These are phyloP conservation scores for Caryopteris hybrid DNA, from an alignment of 305 asterid species.

Conservation along the genomic window DNA sequence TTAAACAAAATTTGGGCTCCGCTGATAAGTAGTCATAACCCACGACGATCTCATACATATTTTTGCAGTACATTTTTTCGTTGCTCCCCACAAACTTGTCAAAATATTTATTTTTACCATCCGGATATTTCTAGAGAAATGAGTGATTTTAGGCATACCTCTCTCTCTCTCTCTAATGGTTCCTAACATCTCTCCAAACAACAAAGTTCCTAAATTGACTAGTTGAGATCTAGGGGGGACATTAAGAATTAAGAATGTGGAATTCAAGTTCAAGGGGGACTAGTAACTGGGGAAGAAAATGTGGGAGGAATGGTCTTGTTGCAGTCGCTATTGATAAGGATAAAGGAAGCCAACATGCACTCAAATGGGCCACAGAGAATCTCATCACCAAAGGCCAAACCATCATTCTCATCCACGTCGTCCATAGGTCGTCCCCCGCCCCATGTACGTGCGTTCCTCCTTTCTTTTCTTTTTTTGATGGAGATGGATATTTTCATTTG, in stretches of 20 bases:
- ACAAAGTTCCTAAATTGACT: slow-evolving; percentile 18
- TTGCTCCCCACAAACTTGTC: background rate
- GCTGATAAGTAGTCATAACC: no score
- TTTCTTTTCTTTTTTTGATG: background rate
- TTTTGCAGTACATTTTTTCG: no score
- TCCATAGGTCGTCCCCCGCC: slow-evolving; percentile 23
- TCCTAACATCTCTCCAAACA: slow-evolving; percentile 17
- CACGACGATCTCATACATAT: no score
- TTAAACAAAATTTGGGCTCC: no score
- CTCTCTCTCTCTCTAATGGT: slow-evolving; percentile 18
- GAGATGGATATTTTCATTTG: no score
- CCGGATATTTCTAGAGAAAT: slow-evolving; percentile 7
- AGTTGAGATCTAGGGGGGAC: background rate
- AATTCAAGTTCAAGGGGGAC: slow-evolving; percentile 31
- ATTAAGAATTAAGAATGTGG: slow-evolving; percentile 49
- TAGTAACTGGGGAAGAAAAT: slow-evolving; percentile 18
- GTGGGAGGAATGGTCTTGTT: slow-evolving; percentile 51
- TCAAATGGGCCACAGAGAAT: slow-evolving; percentile 66
- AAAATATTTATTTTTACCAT: background rate
- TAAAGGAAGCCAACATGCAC: slow-evolving; percentile 71
- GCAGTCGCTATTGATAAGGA: slow-evolving; percentile 79
- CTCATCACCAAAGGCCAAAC: slow-evolving; percentile 62
- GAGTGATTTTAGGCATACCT: slow-evolving; percentile 28
- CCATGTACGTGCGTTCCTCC: slow-evolving; percentile 20
- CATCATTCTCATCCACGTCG: slow-evolving; percentile 72